Evolutionary conservation across 2,329 filamentous ascomycete genomes (phyloP).

Genomic region (Raffaelea arxii): DNA sequence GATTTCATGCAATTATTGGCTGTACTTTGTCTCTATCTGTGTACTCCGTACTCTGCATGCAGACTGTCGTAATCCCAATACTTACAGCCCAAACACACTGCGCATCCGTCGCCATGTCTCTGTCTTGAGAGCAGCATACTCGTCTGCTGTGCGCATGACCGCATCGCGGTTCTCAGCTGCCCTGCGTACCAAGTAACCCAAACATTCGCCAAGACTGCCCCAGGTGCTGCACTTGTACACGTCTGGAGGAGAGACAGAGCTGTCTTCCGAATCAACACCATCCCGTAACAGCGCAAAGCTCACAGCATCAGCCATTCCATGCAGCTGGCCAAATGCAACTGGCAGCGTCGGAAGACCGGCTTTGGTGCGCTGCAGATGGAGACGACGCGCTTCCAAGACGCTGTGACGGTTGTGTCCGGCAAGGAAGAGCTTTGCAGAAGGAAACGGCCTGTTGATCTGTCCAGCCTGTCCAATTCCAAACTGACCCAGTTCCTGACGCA

Average conservation of each 20-base stretch:
- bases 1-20: too few species aligned
- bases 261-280: neutral
- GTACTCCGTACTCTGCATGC: too few species aligned
- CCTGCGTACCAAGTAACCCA: neutral
- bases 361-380: neutral
- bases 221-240: neutral
- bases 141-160: neutral
- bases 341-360: neutral
- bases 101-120: too few species aligned
- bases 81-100: too few species aligned
- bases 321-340: neutral
- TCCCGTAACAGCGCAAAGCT: neutral
- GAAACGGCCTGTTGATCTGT: neutral
- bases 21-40: too few species aligned
- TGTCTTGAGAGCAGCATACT: neutral
- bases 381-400: neutral
- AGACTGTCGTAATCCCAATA: too few species aligned
- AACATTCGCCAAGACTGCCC: neutral
- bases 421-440: neutral
- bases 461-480: neutral
- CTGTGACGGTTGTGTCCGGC: neutral
- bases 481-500: neutral
- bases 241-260: neutral
- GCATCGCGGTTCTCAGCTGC: neutral
- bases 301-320: neutral